These are phyloP conservation scores for Haplosporangium gracile DNA, from an alignment of 192 early-diverging fungal species.

Conservation along the genomic window DNA sequence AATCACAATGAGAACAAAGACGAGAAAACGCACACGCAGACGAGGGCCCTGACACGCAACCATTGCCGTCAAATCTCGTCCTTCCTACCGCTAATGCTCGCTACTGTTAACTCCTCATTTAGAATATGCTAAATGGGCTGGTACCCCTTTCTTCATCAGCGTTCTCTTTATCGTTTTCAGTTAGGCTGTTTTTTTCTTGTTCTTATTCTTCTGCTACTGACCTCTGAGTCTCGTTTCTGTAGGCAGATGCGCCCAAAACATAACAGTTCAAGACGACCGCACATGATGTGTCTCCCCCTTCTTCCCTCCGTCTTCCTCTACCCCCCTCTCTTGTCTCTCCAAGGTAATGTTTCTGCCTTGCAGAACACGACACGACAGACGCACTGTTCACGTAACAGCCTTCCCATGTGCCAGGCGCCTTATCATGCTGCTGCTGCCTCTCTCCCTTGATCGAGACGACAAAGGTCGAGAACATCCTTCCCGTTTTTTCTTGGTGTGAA, in stretches of 20 bases:
- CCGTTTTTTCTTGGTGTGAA: neutral
- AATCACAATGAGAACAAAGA: neutral
- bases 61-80: neutral
- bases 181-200: neutral
- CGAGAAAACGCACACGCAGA: no score
- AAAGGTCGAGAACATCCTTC: neutral
- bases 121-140: no score
- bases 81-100: no score
- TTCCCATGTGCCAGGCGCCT: no score
- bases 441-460: no score
- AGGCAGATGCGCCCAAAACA: conserved; percentile 9
- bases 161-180: neutral
- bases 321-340: neutral
- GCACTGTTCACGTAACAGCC: neutral
- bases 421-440: no score
- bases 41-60: neutral
- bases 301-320: neutral
- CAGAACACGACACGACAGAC: neutral
- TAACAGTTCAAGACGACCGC: conserved; percentile 12
- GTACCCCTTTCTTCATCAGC: no score
- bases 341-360: neutral
- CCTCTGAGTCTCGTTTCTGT: no score
- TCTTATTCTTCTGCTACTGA: neutral
- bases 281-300: conserved; percentile 10
- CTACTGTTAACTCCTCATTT: no score